Base-by-base conservation (phyloP, 257 asterid species). In the Scutellaria minor region DNA sequence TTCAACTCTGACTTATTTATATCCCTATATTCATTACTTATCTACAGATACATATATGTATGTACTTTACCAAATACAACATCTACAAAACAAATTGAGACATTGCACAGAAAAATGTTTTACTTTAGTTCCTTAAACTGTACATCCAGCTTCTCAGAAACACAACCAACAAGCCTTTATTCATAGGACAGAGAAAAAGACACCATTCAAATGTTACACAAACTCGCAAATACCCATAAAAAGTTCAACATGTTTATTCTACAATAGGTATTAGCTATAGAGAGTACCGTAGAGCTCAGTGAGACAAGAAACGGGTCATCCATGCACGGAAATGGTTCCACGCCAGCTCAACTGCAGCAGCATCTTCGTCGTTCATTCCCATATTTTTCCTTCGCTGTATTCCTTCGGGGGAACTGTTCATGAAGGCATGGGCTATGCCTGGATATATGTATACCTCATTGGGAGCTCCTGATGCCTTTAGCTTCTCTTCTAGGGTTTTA, bases 401-500 rank as follows among this genome's bases (percentile, higher is more conserved):
- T 45, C 91, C 99, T 31, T 95, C 96, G 0, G 92, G 83, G 4
- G 99, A 95, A 44, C 14, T 78, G 84, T 95, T 95, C 99, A 95
- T 90, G 56, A 95, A 95, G 62, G 99, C 99, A 72, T 95, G 99
- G 7, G 79, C 84, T 4, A 83, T 11, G 48, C 96, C 90, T 4
- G 98, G 92, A 77, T 92, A 92, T 18, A 95, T 73, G 83, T 86
- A 72, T 11, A 95, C 96, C 79, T 95, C 99, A 14, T 85, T 83
- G 35, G 90, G 92, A 57, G 86, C 91, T 66, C 90, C 92, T 4
- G 96, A 79, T 59, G 83, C 85, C 86, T 88, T 86, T 55, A 95
- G 91, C 85, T 88, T 95, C 78, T 87, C 92, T 81, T 92, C 97
- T 70, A 95, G 68, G 50, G 83, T 89, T 83, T 92, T 92, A 27